Evolutionary conservation across 2,329 filamentous ascomycete species (phyloP), one percentile per base, ranked within the genome.

Genomic region (Madurella fahalii): DNA sequence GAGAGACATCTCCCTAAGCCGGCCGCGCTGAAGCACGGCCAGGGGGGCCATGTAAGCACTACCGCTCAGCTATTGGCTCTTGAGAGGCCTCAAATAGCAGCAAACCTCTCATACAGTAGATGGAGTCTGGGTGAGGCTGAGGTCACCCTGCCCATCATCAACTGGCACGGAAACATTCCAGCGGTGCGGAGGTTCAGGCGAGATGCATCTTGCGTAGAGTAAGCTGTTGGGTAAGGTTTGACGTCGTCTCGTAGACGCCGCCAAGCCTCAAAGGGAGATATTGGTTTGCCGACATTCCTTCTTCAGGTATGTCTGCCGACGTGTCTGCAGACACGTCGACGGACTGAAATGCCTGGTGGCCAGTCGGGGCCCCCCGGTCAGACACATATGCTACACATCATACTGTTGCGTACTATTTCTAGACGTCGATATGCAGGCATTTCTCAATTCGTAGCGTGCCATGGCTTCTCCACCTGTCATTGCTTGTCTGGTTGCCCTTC

Each of bases 71-170:
- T 16, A 56, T 51, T 55, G 55, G 53, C 52, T 56, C 39, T 47
- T 50, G 34, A 49, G 46, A 47, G 30, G 37, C 48, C 34, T 44
- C 41, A 50, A 50, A 47, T 42, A 48, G 47, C 37, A 37, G 13
- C 18, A 32, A 32, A 30, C 31, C 16, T 11, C 25, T 45, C 39
- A 45, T 30, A n/a, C n/a, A n/a, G n/a, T n/a, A 20, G 48, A 41
- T 40, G 37, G 20, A 45, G 49, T 40, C 53, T 51, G 57, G 57
- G 56, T 59, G 54, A 56, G 57, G 52, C 57, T 59, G 52, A 53
- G 40, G 47, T 37, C 18, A 11, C 47, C n/a, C 11, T 18, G 42
- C 51, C 44, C 44, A 51, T 48, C 30, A 52, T 25, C 25, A 25
- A 25, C 25, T 7, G 34, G 34, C 39, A 40, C 5, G 20, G 17